Evolutionary conservation across 2,329 filamentous ascomycete species (phyloP), one percentile per base, ranked within the genome.

Genomic region (Aspergillus udagawae): DNA sequence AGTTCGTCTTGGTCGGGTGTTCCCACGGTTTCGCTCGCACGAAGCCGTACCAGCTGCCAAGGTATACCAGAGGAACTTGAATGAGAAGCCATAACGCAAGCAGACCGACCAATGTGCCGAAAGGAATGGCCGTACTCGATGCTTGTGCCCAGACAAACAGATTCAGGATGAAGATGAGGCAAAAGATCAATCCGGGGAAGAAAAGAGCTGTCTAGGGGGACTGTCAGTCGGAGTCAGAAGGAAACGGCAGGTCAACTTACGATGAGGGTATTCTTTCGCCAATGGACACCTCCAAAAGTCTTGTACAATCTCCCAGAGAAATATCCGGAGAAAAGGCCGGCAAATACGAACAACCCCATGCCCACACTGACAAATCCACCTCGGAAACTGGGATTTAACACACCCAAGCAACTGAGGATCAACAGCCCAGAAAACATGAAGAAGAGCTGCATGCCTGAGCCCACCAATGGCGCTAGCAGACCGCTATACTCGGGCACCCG

Each of bases 141-240:
- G 91, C 90, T 74, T 95, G 90, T 0, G 90, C 87, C 91, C 91
- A 96, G 57, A 94, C 90, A 70, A 95, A 95, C 9, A 95, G 80
- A 71, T 96, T 95, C 58, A 95, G 81, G 51, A 93, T 82, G 74
- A 95, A 91, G 38, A 92, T 77, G 29, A 89, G 80, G 8, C 82
- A 79, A 69, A 95, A 95, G 0, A 90, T 77, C 5, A 94, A 80
- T 1, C 91, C 91, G 0, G 91, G 91, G 69, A 95, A 90, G 3
- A 95, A 80, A 9, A 87, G 78, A 0, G 89, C 90, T 3, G 91
- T 95, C 68, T 80, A 62, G 3, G 57, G 3, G 28, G 28, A 41
- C 21, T 42, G 52, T 67, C 60, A 68, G 65, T 49, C 58, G 56
- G 27, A 35, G 28, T 3, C 32, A 55, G 10, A 47, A 10, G 21